Evolutionary conservation across 2,329 filamentous ascomycete genomes (phyloP), one percentile per base, ranked within the genome.

Genomic region (Pseudohalonectria lignicola): DNA sequence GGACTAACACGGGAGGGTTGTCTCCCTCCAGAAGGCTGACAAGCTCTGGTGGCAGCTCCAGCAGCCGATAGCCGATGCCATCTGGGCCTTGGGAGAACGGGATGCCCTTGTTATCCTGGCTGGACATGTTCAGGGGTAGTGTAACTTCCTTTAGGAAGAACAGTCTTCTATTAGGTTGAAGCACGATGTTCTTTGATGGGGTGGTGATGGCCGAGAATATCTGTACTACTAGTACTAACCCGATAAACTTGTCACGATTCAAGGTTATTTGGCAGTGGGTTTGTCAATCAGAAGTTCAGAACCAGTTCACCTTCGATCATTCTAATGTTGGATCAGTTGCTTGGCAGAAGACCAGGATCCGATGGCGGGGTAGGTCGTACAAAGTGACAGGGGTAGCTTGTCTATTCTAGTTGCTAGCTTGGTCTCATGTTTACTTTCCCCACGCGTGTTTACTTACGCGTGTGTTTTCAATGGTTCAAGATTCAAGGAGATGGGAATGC

Each of bases 41-140:
- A 8, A 81, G 60, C 41, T 79, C 76, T 0, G 72, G 60, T 1
- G 76, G 74, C 3, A 81, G 65, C 52, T 81, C 76, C 37, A 81
- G 60, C 39, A 81, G 66, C 41, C 73, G 76, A 54, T 78, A 79
- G 36, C 66, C 63, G 13, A 64, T 48, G 31, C 64, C 60, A 34
- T 69, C 57, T 6, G 67, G 67, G 29, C 58, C 59, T 47, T 75
- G 66, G 32, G 60, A 55, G 39, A 81, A 59, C 6, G 66, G 61
- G 31, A 76, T 70, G 34, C 64, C 66, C 4, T 54, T 32, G 39
- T 53, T 48, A 7, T 51, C 49, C 48, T 74, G 69, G 39, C 52
- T 66, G n/a, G 67, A 60, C 67, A 74, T 52, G 18, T 34, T 31
- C 18, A 23, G 34, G 12, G 25, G 23, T n/a, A n/a, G n/a, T n/a